Conservation (phyloP, 305 asterid species). For the Fraxinus nigra region DNA sequence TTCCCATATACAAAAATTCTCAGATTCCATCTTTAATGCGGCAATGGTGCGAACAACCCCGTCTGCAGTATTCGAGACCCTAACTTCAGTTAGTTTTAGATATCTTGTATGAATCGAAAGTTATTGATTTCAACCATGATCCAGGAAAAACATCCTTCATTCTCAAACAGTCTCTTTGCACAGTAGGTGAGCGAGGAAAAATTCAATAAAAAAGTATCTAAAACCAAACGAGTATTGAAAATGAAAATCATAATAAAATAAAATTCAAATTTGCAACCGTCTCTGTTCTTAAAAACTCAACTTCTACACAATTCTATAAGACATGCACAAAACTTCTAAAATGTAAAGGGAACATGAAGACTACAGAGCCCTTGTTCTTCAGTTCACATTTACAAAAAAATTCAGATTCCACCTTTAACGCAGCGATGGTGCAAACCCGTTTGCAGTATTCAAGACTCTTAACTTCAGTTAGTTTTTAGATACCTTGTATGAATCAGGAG, state of each 20-base stretch:
- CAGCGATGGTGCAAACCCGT: background rate
- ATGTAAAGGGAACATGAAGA: conserved; percentile 3
- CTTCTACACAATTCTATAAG: conserved; percentile 13
- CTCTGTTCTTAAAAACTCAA: conserved; percentile 16
- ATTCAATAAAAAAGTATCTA: background rate
- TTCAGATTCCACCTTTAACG: conserved; percentile 13
- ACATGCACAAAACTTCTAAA: conserved; percentile 8
- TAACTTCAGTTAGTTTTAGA: background rate
- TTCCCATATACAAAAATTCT: conserved; percentile 33
- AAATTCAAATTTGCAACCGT: background rate
- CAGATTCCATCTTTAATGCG: conserved; percentile 9
- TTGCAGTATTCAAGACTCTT: background rate
- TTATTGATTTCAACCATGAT: conserved; percentile 3
- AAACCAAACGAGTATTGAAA: conserved; percentile 1
- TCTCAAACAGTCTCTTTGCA: background rate
- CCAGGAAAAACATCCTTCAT: conserved; percentile 13
- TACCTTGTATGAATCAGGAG: background rate
- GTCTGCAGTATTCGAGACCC: background rate
- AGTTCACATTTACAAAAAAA: conserved; percentile 34
- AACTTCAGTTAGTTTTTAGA: background rate
- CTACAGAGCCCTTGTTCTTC: conserved; percentile 22
- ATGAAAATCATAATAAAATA: conserved; percentile 14
- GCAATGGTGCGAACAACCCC: background rate
- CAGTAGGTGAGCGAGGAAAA: background rate
- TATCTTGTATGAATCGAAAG: background rate